Percentiles rank a stretch among this genome's conserved stretches.
phyloP scores from a whole-genome alignment of 768 basidiomycete species.

The Tephrocybe sp. region DNA sequence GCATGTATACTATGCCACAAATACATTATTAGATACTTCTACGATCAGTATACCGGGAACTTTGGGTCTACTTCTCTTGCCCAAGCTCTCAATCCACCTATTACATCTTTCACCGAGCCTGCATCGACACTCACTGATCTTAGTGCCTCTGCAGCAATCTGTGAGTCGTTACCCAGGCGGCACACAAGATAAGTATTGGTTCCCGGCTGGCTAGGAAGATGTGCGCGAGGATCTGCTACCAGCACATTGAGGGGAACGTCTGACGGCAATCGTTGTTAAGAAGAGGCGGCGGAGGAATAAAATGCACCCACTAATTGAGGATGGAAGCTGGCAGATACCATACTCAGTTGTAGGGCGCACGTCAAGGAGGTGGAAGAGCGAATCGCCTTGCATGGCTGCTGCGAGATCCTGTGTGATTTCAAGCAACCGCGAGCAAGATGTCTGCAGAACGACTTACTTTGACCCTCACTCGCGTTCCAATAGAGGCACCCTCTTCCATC shows the following conservation, averaged over 20 bases:
- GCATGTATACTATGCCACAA: no score
- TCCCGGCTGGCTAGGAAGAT: slow-evolving; percentile 26
- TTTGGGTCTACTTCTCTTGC: slow-evolving; percentile 62
- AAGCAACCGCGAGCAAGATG: not conserved
- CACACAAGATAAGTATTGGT: slow-evolving; percentile 64
- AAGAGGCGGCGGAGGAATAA: not conserved
- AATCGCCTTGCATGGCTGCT: slow-evolving; percentile 26
- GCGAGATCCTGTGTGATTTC: slow-evolving; percentile 19
- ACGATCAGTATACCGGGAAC: slow-evolving; percentile 76
- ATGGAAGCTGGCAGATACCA: slow-evolving; percentile 79
- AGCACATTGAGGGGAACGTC: slow-evolving; percentile 73
- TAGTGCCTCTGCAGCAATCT: slow-evolving; percentile 75
- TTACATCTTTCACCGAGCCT: slow-evolving; percentile 56
- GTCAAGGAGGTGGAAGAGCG: slow-evolving; percentile 56
- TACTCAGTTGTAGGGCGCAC: slow-evolving; percentile 80
- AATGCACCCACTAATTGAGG: slow-evolving; percentile 55
- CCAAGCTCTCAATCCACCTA: slow-evolving; percentile 86
- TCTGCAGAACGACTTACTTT: slow-evolving; percentile 30
- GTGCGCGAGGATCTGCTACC: slow-evolving; percentile 53
- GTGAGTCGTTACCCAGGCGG: slow-evolving; percentile 90
- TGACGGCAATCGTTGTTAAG: not conserved
- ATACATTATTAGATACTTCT: slow-evolving; percentile 7
- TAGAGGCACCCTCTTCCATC: slow-evolving; percentile 31
- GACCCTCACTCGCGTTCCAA: slow-evolving; percentile 39
- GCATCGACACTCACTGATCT: slow-evolving; percentile 29